A percentile compares a stretch with the other conserved stretches of the same genome.
Evolutionary conservation across 2,329 filamentous ascomycete species (phyloP).

Genomic region (Diaporthe aspalathi): DNA sequence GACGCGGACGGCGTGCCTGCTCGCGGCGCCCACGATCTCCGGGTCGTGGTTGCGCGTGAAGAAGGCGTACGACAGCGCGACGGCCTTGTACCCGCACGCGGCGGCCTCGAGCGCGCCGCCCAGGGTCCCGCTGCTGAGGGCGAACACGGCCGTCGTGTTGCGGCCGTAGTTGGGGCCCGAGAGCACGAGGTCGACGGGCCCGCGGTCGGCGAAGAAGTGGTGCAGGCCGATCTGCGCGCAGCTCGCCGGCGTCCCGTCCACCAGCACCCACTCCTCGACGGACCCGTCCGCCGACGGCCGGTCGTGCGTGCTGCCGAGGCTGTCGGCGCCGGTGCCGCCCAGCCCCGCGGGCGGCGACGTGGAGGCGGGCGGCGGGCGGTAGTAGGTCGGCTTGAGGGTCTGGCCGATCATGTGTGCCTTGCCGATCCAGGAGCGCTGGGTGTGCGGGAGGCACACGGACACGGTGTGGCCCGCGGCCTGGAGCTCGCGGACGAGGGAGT

Average conservation of each 20-base stretch:
- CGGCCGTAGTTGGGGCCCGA: constrained; percentile 86
- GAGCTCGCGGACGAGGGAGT: constrained; percentile 77
- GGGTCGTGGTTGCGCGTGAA: constrained; percentile 87
- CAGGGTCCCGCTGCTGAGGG: constrained; percentile 80
- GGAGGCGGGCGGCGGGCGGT: constrained; percentile 67
- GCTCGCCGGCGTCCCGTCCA: constrained; percentile 83
- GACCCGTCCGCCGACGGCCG: constrained; percentile 62
- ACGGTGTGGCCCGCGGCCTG: constrained; percentile 84
- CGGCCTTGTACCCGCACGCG: constrained; percentile 74
- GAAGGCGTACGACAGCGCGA: constrained; percentile 92
- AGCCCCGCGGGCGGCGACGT: constrained; percentile 53
- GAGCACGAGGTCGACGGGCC: constrained; percentile 80
- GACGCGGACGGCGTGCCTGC: constrained; percentile 77
- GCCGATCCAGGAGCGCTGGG: constrained; percentile 96
- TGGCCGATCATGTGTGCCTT: constrained; percentile 97
- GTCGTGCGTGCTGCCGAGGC: constrained; percentile 73
- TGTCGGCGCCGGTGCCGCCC: constrained; percentile 65
- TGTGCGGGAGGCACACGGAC: constrained; percentile 90
- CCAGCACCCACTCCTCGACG: constrained; percentile 82
- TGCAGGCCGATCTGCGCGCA: constrained; percentile 86
- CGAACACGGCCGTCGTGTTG: constrained; percentile 84
- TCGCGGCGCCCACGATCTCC: constrained; percentile 81
- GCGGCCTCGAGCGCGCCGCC: constrained; percentile 83
- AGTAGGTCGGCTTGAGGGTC: constrained; percentile 86
- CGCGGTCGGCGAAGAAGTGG: constrained; percentile 79